Conservation (phyloP, 495 filamentous ascomycete genomes). For the Massariosphaeria phaeospora region DNA sequence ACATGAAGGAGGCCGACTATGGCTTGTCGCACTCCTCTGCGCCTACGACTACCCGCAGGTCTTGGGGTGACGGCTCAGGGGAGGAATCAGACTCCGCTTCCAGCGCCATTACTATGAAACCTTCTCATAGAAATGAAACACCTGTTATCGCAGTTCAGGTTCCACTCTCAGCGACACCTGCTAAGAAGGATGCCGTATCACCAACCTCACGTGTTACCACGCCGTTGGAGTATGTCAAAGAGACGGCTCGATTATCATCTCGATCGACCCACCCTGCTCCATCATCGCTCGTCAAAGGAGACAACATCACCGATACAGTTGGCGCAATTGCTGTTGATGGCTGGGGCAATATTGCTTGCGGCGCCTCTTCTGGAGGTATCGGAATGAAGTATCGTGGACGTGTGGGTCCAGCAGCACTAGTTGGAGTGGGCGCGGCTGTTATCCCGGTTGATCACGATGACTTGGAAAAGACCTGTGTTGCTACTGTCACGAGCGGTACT, state of each 20-base stretch:
- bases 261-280: not conserved
- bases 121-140: not conserved
- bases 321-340: constrained; percentile 88
- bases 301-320: constrained; percentile 81
- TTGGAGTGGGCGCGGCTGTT: constrained; percentile 83
- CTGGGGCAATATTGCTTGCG: constrained; percentile 83
- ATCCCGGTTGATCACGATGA: constrained; percentile 65
- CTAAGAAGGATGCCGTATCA: constrained; percentile 8
- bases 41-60: not conserved
- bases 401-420: constrained; percentile 84
- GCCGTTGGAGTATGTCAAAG: constrained; percentile 10
- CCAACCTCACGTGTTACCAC: constrained; percentile 15
- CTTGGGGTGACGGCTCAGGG: constrained; percentile 37
- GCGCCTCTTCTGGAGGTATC: constrained; percentile 97
- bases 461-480: constrained; percentile 57
- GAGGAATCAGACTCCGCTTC: constrained; percentile 28
- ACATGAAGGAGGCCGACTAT: constrained; percentile 27
- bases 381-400: constrained; percentile 95
- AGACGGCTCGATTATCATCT: constrained; percentile 14
- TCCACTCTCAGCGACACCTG: constrained; percentile 13
- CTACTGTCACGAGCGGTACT: constrained; percentile 82
- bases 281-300: constrained; percentile 29
- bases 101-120: constrained; percentile 10
- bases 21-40: not conserved
- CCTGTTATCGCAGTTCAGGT: not conserved